phyloP scores from a whole-genome alignment of 1,284 basidiomycete species.

The Jaminaea rosea region DNA sequence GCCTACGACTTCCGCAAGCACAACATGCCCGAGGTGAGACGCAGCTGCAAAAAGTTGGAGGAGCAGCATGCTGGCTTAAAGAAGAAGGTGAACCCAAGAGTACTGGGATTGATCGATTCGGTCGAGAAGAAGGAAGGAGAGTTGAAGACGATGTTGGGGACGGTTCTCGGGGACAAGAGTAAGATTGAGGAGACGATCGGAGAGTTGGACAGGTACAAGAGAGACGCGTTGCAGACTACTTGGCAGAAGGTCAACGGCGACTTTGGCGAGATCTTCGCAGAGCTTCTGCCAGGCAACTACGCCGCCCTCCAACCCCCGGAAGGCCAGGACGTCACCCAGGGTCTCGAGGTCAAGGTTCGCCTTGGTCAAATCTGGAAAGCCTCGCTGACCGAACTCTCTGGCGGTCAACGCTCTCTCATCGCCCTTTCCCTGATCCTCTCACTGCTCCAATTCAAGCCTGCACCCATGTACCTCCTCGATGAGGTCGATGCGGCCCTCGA shows the following conservation, averaged over 20 bases:
- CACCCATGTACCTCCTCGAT: slow-evolving; percentile 99
- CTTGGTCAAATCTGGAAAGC: slow-evolving; percentile 95
- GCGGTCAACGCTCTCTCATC: slow-evolving; percentile 92
- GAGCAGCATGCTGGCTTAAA: slow-evolving; percentile 75
- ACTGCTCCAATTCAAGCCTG: slow-evolving; percentile 93
- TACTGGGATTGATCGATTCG: slow-evolving; percentile 88
- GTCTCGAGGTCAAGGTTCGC: slow-evolving; percentile 91
- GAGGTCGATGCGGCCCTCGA: slow-evolving; percentile 96
- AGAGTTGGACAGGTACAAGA: slow-evolving; percentile 87
- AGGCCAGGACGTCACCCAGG: slow-evolving; percentile 82
- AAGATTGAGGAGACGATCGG: slow-evolving; percentile 93
- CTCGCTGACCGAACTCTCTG: slow-evolving; percentile 88
- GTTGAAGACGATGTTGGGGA: slow-evolving; percentile 77
- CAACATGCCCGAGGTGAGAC: slow-evolving; percentile 60
- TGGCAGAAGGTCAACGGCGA: slow-evolving; percentile 93
- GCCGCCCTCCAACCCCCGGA: slow-evolving; percentile 90
- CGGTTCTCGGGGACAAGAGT: slow-evolving; percentile 82
- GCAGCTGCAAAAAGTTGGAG: slow-evolving; percentile 68
- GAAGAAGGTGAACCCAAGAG: slow-evolving; percentile 91
- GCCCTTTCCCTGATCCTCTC: slow-evolving; percentile 97
- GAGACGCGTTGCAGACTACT: slow-evolving; percentile 82
- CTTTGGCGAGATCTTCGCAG: slow-evolving; percentile 92
- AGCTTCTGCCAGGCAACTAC: slow-evolving; percentile 91
- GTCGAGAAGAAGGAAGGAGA: slow-evolving; percentile 88
- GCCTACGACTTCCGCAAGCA: slow-evolving; percentile 74